Percentiles rank a stretch among this genome's conserved stretches.
phyloP scores from a whole-genome alignment of 1,284 basidiomycete genomes.

The Austropuccinia psidii region DNA sequence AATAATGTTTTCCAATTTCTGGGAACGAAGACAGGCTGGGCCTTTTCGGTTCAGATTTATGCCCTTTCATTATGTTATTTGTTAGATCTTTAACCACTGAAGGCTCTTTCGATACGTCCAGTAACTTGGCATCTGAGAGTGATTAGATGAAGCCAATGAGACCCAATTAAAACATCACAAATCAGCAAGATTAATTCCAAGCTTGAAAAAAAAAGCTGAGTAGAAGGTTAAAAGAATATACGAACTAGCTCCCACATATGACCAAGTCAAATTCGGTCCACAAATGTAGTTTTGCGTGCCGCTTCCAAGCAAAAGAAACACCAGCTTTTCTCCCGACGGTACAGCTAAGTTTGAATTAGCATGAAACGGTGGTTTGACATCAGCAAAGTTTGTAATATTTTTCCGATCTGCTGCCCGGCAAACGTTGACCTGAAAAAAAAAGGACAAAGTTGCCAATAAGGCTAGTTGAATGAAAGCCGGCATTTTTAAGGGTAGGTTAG shows the following conservation, averaged over 20 bases:
- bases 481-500: too few species aligned
- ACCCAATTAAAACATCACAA: not conserved
- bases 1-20: not conserved
- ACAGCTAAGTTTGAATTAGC: too few species aligned
- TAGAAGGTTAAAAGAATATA: too few species aligned
- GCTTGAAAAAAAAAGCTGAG: not conserved
- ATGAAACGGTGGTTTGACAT: too few species aligned
- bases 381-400: too few species aligned
- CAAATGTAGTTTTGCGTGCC: conserved; percentile 6
- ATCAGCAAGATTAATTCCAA: not conserved
- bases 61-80: not conserved
- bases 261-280: not conserved
- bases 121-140: not conserved
- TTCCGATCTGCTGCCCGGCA: too few species aligned
- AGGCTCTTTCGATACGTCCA: not conserved
- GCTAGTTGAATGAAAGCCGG: too few species aligned
- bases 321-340: too few species aligned
- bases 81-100: not conserved
- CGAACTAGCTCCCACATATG: not conserved
- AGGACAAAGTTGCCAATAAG: too few species aligned
- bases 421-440: too few species aligned
- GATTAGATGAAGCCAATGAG: too few species aligned
- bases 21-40: not conserved
- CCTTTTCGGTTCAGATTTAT: not conserved
- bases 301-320: not conserved